A percentile compares a stretch with the other conserved stretches of the same genome.
phyloP scores from a whole-genome alignment of 2,329 filamentous ascomycete genomes.

The Stagonosporopsis chrysanthemi region DNA sequence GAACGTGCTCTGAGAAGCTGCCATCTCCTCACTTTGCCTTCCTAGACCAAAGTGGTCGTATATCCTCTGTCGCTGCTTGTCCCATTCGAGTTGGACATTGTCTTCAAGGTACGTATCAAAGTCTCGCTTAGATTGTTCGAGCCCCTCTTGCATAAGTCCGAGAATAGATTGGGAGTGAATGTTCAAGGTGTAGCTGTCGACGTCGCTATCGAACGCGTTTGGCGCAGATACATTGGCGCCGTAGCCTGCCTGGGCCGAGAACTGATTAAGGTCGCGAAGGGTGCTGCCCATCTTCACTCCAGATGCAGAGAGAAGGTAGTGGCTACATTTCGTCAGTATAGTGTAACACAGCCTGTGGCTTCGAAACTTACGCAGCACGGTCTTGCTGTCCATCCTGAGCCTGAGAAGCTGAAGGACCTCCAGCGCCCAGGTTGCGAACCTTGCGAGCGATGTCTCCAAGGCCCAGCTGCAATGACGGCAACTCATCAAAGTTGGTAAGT shows the following conservation, averaged over 20 bases:
- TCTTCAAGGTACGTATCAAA: constrained; percentile 95
- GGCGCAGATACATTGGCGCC: constrained; percentile 54
- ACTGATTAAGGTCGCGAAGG: constrained; percentile 82
- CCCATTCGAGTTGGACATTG: constrained; percentile 95
- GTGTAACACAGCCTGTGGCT: background rate
- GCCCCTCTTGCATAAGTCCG: constrained; percentile 89
- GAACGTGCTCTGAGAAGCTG: constrained; percentile 47
- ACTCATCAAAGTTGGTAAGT: constrained; percentile 69
- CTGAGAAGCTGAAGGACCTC: constrained; percentile 67
- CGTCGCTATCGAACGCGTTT: constrained; percentile 62
- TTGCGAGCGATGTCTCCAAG: constrained; percentile 82
- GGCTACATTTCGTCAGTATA: constrained; percentile 59
- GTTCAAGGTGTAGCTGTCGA: constrained; percentile 79
- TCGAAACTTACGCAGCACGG: constrained; percentile 60
- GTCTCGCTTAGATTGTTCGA: constrained; percentile 86
- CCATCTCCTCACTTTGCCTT: constrained; percentile 52
- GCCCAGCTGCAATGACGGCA: constrained; percentile 89
- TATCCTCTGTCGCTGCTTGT: constrained; percentile 88
- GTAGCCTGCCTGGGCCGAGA: constrained; percentile 73
- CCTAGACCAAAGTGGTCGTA: constrained; percentile 94
- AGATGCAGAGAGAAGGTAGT: constrained; percentile 91
- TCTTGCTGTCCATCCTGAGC: constrained; percentile 52
- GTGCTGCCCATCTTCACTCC: constrained; percentile 88
- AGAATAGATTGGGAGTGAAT: constrained; percentile 90
- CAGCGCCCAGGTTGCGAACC: constrained; percentile 79